Evolutionary conservation across 2,329 filamentous ascomycete genomes (phyloP).

Genomic region (Diplodia seriata): DNA sequence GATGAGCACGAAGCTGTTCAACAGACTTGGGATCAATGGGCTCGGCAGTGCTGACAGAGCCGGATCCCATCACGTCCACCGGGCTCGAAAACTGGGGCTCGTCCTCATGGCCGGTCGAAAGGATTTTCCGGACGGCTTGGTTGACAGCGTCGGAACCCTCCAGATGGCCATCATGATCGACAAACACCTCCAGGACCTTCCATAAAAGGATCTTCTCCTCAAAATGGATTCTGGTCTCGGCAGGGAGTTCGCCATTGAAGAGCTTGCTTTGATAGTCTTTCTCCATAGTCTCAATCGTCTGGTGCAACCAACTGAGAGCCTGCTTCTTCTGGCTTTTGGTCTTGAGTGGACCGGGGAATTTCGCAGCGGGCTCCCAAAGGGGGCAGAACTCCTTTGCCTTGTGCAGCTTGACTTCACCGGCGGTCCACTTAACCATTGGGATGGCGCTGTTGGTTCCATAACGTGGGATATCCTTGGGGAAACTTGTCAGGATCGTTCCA

Average conservation of each 20-base stretch:
- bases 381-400: conserved; percentile 76
- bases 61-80: conserved; percentile 36
- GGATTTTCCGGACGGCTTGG: conserved; percentile 74
- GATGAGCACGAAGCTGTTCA: conserved; percentile 72
- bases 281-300: conserved; percentile 78
- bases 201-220: conserved; percentile 84
- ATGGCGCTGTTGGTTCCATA: conserved; percentile 76
- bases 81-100: conserved; percentile 39
- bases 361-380: conserved; percentile 73
- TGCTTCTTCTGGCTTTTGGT: conserved; percentile 97
- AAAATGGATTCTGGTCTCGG: conserved; percentile 70
- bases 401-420: conserved; percentile 81
- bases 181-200: conserved; percentile 81
- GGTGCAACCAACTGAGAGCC: conserved; percentile 76
- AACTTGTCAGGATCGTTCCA: conserved; percentile 80
- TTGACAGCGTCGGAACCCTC: conserved; percentile 76
- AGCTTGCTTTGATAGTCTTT: conserved; percentile 52
- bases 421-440: conserved; percentile 80
- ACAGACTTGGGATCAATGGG: conserved; percentile 72
- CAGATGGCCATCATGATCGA: conserved; percentile 84
- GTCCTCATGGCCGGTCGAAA: conserved; percentile 50
- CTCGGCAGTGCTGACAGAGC: conserved; percentile 59
- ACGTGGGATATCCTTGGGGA: conserved; percentile 86
- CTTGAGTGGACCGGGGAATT: conserved; percentile 89
- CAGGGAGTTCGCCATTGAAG: conserved; percentile 59